These are phyloP conservation scores for Penicillium fuscoglaucum DNA, from an alignment of 2,329 filamentous ascomycete species.

Conservation along the genomic window DNA sequence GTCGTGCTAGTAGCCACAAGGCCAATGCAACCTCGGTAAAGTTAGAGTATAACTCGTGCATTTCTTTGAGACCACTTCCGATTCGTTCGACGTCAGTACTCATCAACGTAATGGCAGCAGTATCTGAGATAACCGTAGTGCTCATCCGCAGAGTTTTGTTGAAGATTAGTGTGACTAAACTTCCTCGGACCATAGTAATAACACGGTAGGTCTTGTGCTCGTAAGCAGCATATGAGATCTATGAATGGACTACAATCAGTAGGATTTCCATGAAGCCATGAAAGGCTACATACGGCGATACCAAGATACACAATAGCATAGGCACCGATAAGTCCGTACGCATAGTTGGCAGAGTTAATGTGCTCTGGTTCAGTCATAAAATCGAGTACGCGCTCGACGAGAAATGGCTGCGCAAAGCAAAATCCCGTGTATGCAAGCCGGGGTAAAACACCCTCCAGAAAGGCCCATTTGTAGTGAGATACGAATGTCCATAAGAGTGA, in stretches of 20 bases:
- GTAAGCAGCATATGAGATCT: conserved; percentile 35
- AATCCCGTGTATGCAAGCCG: conserved; percentile 45
- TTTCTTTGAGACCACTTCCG: conserved; percentile 10
- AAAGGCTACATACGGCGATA: conserved; percentile 33
- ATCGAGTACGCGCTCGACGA: conserved; percentile 34
- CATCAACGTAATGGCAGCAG: conserved; percentile 49
- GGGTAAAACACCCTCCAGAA: conserved; percentile 33
- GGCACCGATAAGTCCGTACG: conserved; percentile 41
- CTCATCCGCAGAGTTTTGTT: conserved; percentile 45
- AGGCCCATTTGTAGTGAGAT: conserved; percentile 21
- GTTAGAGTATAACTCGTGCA: conserved; percentile 23
- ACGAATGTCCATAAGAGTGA: conserved; percentile 23
- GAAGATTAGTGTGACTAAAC: conserved; percentile 49
- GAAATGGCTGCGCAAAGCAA: conserved; percentile 49
- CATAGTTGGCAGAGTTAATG: conserved; percentile 27
- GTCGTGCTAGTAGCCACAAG: conserved; percentile 16
- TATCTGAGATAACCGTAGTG: conserved; percentile 35
- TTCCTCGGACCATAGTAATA: conserved; percentile 42
- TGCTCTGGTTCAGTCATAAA: conserved; percentile 24
- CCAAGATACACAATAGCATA: conserved; percentile 41
- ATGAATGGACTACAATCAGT: background rate
- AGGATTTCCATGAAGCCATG: background rate
- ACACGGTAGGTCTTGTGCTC: conserved; percentile 39
- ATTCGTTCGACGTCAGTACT: conserved; percentile 47
- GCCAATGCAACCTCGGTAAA: conserved; percentile 16